Percentiles rank a stretch among this genome's conserved stretches.
phyloP scores from a whole-genome alignment of 2,329 filamentous ascomycete genomes.

The Xenoacremonium recifei region DNA sequence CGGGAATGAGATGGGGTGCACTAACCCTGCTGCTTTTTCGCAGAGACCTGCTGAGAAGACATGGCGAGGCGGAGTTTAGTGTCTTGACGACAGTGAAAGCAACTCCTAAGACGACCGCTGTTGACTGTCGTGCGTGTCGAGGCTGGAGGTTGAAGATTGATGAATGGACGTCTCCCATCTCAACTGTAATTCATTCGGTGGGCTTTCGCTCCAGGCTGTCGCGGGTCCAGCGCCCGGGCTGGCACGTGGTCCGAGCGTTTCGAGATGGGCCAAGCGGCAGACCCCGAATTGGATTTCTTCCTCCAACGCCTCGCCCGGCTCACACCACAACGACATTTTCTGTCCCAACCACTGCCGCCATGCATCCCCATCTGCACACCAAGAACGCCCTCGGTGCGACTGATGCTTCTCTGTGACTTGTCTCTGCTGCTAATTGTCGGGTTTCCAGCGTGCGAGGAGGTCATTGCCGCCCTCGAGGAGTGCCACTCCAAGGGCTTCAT shows the following conservation, averaged over 20 bases:
- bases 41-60: constrained; percentile 49
- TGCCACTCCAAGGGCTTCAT: constrained; percentile 92
- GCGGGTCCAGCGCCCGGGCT: too few species aligned
- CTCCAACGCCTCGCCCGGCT: constrained; percentile 11
- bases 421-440: constrained; percentile 15
- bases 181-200: too few species aligned
- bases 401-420: background rate
- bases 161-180: too few species aligned
- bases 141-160: constrained; percentile 12
- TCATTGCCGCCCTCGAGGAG: constrained; percentile 92
- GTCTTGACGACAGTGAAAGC: background rate
- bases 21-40: constrained; percentile 74
- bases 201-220: constrained; percentile 12
- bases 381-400: constrained; percentile 79
- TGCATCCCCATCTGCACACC: constrained; percentile 98
- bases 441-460: constrained; percentile 79
- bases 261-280: constrained; percentile 11
- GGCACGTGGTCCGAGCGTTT: constrained; percentile 32
- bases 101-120: constrained; percentile 2
- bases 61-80: too few species aligned
- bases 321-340: constrained; percentile 5
- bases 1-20: constrained; percentile 1
- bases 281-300: constrained; percentile 17
- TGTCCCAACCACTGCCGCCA: constrained; percentile 44
- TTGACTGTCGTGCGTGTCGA: constrained; percentile 5